Evolutionary conservation across 2,329 filamentous ascomycete species (phyloP).

Genomic region (Sporothrix brunneoviolacea): DNA sequence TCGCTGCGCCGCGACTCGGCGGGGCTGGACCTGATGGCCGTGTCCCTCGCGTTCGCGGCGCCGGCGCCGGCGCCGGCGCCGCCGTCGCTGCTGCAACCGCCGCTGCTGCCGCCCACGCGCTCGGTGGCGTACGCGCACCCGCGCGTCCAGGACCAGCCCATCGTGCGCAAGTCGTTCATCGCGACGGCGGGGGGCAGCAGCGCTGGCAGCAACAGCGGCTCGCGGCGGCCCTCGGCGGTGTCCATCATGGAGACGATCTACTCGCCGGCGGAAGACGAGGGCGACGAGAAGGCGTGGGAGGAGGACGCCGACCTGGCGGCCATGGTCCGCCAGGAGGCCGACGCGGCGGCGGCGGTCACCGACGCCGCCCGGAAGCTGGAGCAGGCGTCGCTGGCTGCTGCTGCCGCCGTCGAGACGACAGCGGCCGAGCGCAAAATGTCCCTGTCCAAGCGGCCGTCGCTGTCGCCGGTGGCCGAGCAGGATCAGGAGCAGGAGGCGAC

Average conservation of each 20-base stretch:
- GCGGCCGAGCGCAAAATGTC: not conserved
- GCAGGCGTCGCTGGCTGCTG: conserved; percentile 3
- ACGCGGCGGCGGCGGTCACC: not conserved
- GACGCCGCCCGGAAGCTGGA: too few species aligned
- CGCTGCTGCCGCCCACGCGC: not conserved
- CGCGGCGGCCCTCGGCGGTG: not conserved
- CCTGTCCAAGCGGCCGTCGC: not conserved
- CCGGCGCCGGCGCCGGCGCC: too few species aligned
- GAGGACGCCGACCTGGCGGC: not conserved
- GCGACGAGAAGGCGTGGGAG: not conserved
- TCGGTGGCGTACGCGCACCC: conserved; percentile 1
- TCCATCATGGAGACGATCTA: conserved; percentile 7
- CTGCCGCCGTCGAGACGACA: not conserved
- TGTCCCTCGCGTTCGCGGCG: not conserved
- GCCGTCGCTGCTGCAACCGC: too few species aligned
- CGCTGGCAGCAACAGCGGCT: not conserved
- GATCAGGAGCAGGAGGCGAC: not conserved
- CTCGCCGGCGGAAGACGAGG: not conserved
- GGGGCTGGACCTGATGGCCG: not conserved
- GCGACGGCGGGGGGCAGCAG: not conserved
- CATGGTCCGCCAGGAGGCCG: conserved; percentile 1
- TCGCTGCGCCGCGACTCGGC: not conserved
- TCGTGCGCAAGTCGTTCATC: conserved; percentile 7
- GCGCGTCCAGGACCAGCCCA: not conserved
- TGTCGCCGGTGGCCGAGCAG: conserved; percentile 1